Base-by-base conservation (phyloP, 306 rosid genomes). In the Sindora glabra region DNA sequence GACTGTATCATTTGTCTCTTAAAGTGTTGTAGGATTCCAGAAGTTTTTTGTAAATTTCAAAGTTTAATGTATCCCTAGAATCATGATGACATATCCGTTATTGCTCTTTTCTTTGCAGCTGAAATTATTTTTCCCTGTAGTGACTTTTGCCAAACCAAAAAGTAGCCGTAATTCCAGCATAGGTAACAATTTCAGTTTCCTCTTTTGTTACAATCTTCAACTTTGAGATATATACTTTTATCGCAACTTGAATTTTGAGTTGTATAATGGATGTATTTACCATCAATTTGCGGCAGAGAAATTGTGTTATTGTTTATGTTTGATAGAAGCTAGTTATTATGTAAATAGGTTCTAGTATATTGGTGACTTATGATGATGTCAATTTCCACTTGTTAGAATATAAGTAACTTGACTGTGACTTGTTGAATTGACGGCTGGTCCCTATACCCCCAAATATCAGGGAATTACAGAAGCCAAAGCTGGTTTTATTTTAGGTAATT, bases 121-220 rank as follows among this genome's bases (percentile, higher is more conserved):
- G 67, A 94, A 94, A 81, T 68, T 89, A 84, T 89, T 94, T 72
- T 94, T 94, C 66, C 95, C 97, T 5, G 75, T 79, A 0, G 89
- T 84, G 74, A 89, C 97, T 64, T 94, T 94, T 38, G 95, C 95
- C 14, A 86, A 89, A 72, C 95, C 94, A 41, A 94, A 86, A 84
- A 86, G 99, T 79, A 89, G 99, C 61, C 86, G 99, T 15, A 94
- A 86, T 73, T 84, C 89, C 59, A 84, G 99, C 75, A 84, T 86
- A 71, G 97, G 94, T 94, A 84, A 76, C 64, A 39, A 25, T 65
- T 54, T 14, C 45, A 34, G 46, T 72, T 59, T 59, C 52, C 49
- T 11, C 16, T 50, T 51, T 61, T 42, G 59, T 48, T 39, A 27
- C 49, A 46, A 53, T 19, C 48, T 60, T 55, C 23, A 15, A 48